Base-by-base conservation (phyloP, 371 early-diverging fungal species). In the Apophysomyces trapeziformis region DNA sequence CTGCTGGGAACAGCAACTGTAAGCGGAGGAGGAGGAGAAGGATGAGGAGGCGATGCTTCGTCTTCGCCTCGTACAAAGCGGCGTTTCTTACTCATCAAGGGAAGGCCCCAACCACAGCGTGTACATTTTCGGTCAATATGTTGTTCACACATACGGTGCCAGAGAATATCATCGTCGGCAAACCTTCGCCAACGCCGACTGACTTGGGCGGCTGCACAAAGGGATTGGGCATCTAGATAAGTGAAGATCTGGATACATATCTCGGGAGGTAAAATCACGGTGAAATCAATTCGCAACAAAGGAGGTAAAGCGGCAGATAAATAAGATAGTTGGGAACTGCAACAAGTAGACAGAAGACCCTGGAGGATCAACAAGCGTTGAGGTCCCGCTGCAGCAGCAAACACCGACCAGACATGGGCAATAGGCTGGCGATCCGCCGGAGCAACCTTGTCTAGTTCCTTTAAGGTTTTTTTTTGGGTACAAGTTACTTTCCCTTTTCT, bases 81-180 rank as follows among this genome's bases (percentile, higher is more conserved):
- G 21, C 74, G 63, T 69, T 77, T 72, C 72, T 77, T 69, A 68
- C 74, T 70, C 38, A 95, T 71, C 45, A 90, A 66, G 9, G 95
- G 95, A 39, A 95, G 70, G 6, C 96, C 95, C 97, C 96, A 97
- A 2, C 97, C 97, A 68, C 97, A 97, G 68, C 91, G 95, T 43
- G 83, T 84, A 70, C 97, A 97, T 71, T 94, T 92, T 64, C 90
- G 91, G 75, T 95, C 95, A 60, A 96, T 96, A 67, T 97, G 97
- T 74, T 96, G 96, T 50, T 91, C 93, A 67, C 97, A 97, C 93
- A 97, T 93, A 21, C 92, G 80, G 58, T 96, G 92, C 97, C 97
- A 97, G 13, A 97, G 77, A 0, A 87, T 77, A 71, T 96, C 94
- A 68, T 95, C 94, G 63, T 97, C 94, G 0, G 96, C 92, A 8